Percentiles rank a stretch among this genome's conserved stretches.
phyloP scores from a whole-genome alignment of 192 early-diverging fungal species.

The Neocallimastix lanati region DNA sequence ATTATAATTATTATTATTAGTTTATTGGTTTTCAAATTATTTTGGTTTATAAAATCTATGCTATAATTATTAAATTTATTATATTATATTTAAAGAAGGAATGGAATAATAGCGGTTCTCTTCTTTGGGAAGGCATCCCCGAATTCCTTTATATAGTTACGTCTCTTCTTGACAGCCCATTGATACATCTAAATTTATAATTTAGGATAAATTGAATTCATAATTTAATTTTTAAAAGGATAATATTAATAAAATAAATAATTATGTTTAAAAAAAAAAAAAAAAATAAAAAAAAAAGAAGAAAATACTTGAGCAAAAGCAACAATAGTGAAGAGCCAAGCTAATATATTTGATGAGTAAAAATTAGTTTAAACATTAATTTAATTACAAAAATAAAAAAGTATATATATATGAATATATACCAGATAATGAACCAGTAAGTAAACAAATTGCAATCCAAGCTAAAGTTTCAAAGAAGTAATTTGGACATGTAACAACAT shows the following conservation, averaged over 20 bases:
- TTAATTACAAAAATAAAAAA: conserved; percentile 8
- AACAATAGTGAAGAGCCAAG: conserved; percentile 27
- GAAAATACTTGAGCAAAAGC: neutral
- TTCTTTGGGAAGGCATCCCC: conserved; percentile 61
- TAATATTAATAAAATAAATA: no score
- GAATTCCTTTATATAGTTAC: conserved; percentile 77
- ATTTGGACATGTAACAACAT: conserved; percentile 77
- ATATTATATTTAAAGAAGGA: neutral
- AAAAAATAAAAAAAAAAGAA: neutral
- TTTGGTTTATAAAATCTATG: no score
- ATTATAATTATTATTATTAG: no score
- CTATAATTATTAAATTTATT: no score
- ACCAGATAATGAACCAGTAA: conserved; percentile 54
- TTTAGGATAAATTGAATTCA: no score
- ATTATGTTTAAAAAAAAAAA: no score
- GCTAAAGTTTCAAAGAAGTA: conserved; percentile 77
- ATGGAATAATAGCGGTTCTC: conserved; percentile 40
- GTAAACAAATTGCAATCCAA: conserved; percentile 53
- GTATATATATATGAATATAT: conserved; percentile 1
- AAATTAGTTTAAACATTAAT: no score
- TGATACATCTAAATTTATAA: conserved; percentile 53
- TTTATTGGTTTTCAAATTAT: no score
- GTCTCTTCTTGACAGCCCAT: conserved; percentile 96
- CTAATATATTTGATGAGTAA: conserved; percentile 8
- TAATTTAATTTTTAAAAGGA: no score